Evolutionary conservation across 306 rosid species (phyloP).

Genomic region (Rubus parviflorus): DNA sequence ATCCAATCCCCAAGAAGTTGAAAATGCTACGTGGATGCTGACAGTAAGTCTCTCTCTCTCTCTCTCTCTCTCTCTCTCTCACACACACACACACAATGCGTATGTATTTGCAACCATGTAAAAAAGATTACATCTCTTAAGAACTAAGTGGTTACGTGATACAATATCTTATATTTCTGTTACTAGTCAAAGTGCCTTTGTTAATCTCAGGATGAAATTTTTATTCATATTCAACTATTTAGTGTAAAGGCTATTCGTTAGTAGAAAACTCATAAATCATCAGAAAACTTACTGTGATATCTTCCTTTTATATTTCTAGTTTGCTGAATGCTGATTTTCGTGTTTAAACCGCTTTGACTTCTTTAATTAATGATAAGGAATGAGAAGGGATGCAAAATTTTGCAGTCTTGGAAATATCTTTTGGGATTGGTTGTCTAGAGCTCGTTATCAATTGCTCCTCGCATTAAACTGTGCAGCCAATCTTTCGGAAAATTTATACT

Average conservation of each 20-base stretch:
- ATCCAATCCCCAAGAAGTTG: slow-evolving; percentile 54
- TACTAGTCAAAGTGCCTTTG: background rate
- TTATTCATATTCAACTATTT: background rate
- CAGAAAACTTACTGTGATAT: background rate
- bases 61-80: slow-evolving; percentile 3
- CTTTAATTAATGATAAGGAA: background rate
- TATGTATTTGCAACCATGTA: background rate
- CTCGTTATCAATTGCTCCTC: background rate
- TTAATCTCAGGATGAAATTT: background rate
- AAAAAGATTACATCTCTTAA: background rate
- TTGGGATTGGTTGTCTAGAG: background rate
- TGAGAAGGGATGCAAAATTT: background rate
- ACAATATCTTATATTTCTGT: background rate
- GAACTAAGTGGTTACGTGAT: background rate
- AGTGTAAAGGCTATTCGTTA: background rate
- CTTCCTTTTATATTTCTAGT: background rate
- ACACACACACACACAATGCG: background rate
- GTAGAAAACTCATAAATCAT: background rate
- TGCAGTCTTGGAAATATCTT: slow-evolving; percentile 2
- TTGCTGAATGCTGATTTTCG: background rate
- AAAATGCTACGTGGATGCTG: slow-evolving; percentile 60
- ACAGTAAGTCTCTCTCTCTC: slow-evolving; percentile 37
- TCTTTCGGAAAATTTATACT: background rate
- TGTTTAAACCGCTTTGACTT: background rate
- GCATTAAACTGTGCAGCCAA: too few relatives aligned